A percentile compares a stretch with the other conserved stretches of the same genome.
phyloP scores from a whole-genome alignment of 2,329 filamentous ascomycete species.

The Bimuria novae-zelandiae region DNA sequence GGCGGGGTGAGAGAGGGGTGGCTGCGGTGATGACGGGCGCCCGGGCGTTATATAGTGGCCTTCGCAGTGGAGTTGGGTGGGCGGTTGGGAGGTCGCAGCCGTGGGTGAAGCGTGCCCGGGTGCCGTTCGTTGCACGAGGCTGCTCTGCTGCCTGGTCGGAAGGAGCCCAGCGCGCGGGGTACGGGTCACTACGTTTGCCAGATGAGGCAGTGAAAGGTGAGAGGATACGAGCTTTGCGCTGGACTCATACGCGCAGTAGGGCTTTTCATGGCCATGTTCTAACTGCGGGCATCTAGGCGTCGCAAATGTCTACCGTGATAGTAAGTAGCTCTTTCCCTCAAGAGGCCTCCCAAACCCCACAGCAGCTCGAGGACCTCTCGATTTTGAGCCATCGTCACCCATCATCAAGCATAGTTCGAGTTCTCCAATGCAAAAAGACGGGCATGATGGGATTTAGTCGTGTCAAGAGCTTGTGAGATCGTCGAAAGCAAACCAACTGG shows the following conservation, averaged over 20 bases:
- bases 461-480: neutral
- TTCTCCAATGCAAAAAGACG: too few species aligned
- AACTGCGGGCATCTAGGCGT: too few species aligned
- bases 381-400: too few species aligned
- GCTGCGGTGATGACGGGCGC: neutral
- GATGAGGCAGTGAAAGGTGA: slow-evolving; percentile 3
- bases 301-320: too few species aligned
- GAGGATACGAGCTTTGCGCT: neutral
- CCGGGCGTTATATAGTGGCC: neutral
- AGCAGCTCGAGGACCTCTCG: too few species aligned
- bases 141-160: slow-evolving; percentile 24
- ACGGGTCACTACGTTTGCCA: slow-evolving; percentile 9
- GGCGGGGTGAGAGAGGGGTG: neutral
- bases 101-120: too few species aligned
- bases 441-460: neutral
- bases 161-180: slow-evolving; percentile 16
- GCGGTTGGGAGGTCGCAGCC: neutral
- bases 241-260: too few species aligned
- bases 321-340: too few species aligned
- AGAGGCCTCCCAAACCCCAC: too few species aligned
- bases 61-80: neutral
- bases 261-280: too few species aligned
- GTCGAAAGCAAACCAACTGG: neutral
- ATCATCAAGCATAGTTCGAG: too few species aligned
- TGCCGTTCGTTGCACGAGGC: too few species aligned